phyloP scores from a whole-genome alignment of 495 filamentous ascomycete genomes.

The Daldinia vernicosa region DNA sequence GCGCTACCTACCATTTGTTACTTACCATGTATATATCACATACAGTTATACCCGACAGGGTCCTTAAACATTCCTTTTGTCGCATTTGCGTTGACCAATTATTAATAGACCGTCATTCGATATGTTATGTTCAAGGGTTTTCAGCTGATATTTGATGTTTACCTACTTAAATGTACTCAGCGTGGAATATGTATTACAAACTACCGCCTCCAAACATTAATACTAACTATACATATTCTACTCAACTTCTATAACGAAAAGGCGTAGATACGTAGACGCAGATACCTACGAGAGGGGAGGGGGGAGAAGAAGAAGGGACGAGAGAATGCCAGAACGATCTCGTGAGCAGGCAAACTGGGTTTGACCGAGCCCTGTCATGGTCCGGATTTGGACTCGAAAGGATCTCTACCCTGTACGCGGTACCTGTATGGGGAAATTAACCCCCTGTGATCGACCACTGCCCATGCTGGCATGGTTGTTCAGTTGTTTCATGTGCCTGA shows the following conservation, averaged over 20 bases:
- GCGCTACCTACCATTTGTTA: no score
- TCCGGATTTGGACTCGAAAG: slow-evolving; percentile 32
- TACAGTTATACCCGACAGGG: no score
- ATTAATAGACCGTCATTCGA: no score
- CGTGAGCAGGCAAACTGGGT: slow-evolving; percentile 11
- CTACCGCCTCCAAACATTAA: no score
- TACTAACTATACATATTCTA: no score
- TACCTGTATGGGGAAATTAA: slow-evolving; percentile 25
- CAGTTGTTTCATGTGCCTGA: slow-evolving; percentile 44
- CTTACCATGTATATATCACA: no score
- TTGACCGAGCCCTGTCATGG: slow-evolving; percentile 12
- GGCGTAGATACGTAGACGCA: not conserved
- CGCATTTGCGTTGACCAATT: not conserved
- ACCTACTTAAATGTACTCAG: no score
- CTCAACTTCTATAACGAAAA: not conserved
- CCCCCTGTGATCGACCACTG: slow-evolving; percentile 35
- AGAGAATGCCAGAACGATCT: slow-evolving; percentile 25
- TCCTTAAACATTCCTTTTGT: not conserved
- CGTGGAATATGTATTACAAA: no score
- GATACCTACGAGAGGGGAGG: no score
- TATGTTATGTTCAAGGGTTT: no score
- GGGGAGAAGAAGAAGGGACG: not conserved
- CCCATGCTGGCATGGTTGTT: slow-evolving; percentile 39
- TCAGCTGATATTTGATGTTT: no score
- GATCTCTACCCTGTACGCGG: slow-evolving; percentile 25